phyloP scores from a whole-genome alignment of 495 filamentous ascomycete species.

The Rhypophila decipiens region DNA sequence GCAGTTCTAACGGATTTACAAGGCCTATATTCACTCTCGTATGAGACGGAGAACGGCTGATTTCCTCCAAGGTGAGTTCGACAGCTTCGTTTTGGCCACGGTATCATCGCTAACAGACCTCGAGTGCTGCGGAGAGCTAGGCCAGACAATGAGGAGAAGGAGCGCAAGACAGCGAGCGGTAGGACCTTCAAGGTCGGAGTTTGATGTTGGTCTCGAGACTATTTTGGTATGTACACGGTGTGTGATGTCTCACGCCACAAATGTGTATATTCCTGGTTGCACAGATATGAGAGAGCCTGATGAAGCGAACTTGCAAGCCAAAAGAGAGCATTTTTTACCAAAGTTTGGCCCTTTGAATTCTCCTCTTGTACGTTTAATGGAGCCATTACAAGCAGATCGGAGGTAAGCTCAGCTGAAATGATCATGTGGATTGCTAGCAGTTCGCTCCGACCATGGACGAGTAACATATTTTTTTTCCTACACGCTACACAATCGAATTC shows the following conservation, averaged over 20 bases:
- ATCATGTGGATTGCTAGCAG: too few relatives aligned
- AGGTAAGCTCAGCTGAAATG: too few relatives aligned
- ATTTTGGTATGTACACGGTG: neutral
- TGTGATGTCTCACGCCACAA: neutral
- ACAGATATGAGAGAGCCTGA: neutral
- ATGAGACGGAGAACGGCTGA: constrained; percentile 97
- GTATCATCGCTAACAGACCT: constrained; percentile 1
- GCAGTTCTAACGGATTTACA: constrained; percentile 3
- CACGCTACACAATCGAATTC: too few relatives aligned
- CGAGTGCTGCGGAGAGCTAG: constrained; percentile 82
- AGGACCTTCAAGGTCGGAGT: constrained; percentile 69
- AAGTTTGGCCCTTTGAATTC: too few relatives aligned
- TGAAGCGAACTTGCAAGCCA: too few relatives aligned
- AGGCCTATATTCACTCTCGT: constrained; percentile 96
- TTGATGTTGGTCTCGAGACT: constrained; percentile 5
- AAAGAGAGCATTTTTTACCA: too few relatives aligned
- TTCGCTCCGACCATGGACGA: too few relatives aligned
- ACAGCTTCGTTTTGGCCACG: neutral
- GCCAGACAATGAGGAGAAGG: constrained; percentile 93
- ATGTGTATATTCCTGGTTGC: neutral
- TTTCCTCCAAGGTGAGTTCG: constrained; percentile 75
- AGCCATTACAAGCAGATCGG: too few relatives aligned
- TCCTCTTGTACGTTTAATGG: too few relatives aligned
- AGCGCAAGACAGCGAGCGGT: constrained; percentile 95
- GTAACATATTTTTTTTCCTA: too few relatives aligned